Conservation (phyloP, 768 basidiomycete genomes). For the Collybiopsis luxurians region DNA sequence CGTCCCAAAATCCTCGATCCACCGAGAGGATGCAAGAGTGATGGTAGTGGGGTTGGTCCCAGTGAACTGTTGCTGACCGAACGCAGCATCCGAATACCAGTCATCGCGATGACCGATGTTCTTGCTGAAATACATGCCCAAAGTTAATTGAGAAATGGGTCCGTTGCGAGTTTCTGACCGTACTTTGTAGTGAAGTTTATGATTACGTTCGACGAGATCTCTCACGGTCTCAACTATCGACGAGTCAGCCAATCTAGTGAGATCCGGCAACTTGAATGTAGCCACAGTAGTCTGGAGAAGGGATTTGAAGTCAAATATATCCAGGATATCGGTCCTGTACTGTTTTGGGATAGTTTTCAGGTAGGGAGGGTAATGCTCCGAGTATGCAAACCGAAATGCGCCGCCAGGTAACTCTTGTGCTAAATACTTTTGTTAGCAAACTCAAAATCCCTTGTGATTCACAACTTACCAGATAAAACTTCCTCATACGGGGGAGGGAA, state of each 20-base stretch:
- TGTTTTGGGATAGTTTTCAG: conserved; percentile 15
- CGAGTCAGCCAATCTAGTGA: background rate
- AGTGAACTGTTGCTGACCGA: conserved; percentile 27
- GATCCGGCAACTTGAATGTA: conserved; percentile 1
- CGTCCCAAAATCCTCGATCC: conserved; percentile 17
- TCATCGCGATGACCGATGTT: conserved; percentile 27
- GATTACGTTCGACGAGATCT: conserved; percentile 16
- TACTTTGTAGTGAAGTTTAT: conserved; percentile 8
- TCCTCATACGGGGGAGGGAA: background rate
- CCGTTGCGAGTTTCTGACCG: background rate
- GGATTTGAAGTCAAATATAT: conserved; percentile 17
- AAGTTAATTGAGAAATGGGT: background rate
- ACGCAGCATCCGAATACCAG: conserved; percentile 29
- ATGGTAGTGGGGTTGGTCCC: conserved; percentile 27
- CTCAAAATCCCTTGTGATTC: no score
- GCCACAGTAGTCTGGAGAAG: conserved; percentile 12
- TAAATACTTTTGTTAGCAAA: background rate
- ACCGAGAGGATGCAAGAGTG: conserved; percentile 15
- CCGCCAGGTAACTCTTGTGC: background rate
- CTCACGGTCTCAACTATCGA: conserved; percentile 12
- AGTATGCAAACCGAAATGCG: conserved; percentile 15
- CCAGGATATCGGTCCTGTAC: background rate
- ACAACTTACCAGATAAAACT: background rate
- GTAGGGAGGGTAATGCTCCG: conserved; percentile 19
- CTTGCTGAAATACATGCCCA: conserved; percentile 20